These are phyloP conservation scores for Chytriomyces confervae DNA, from an alignment of 192 early-diverging fungal genomes.

Conservation along the genomic window DNA sequence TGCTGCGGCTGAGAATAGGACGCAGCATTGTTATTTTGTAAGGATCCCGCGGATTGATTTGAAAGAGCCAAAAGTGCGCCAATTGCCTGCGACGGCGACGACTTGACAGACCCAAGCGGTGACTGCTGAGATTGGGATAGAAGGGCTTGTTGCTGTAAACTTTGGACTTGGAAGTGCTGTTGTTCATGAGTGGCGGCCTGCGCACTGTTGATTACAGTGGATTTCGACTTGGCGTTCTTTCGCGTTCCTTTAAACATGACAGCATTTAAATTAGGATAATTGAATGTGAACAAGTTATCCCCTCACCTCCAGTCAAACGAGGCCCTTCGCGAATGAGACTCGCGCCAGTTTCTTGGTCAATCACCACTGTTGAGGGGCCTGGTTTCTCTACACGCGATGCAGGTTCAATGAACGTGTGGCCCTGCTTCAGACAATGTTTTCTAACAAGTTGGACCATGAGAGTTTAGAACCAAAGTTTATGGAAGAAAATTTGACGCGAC, in stretches of 20 bases:
- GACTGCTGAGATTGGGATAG: neutral
- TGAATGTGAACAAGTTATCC: neutral
- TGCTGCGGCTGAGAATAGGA: neutral
- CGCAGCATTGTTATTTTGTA: neutral
- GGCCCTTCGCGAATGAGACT: conserved; percentile 17
- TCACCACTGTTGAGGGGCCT: conserved; percentile 8
- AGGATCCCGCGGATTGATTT: neutral
- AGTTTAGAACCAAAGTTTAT: neutral
- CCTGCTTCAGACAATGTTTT: conserved; percentile 13
- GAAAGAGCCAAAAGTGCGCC: neutral
- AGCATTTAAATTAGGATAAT: neutral
- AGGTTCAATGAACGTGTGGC: conserved; percentile 21
- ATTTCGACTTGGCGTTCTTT: neutral
- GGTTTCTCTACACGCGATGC: neutral
- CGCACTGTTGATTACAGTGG: neutral
- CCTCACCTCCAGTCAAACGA: conserved; percentile 16
- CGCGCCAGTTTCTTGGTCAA: conserved; percentile 14
- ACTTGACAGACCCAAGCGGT: neutral
- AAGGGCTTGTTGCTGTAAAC: neutral
- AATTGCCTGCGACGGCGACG: neutral
- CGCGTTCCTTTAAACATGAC: neutral
- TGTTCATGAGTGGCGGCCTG: neutral
- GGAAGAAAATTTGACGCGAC: neutral
- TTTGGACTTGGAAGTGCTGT: neutral
- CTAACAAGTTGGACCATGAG: neutral